phyloP scores from a whole-genome alignment of 257 asterid genomes.

The Knoxia roxburghii region DNA sequence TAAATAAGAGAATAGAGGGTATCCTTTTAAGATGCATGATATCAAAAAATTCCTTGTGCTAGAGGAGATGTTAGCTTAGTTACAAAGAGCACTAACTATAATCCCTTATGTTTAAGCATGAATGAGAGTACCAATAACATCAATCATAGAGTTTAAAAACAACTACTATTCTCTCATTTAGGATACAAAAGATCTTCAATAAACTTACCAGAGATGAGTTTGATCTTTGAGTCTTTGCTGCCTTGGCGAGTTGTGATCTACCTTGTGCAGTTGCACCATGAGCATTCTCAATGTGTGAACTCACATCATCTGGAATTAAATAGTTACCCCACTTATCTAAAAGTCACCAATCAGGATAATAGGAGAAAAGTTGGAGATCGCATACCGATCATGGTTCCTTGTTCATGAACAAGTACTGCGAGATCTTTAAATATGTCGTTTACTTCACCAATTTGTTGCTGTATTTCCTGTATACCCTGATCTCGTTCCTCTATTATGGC shows the following conservation, averaged over 20 bases:
- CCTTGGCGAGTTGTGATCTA: conserved; percentile 76
- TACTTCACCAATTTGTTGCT: conserved; percentile 93
- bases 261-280: conserved; percentile 88
- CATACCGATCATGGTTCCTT: conserved; percentile 88
- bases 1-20: not conserved
- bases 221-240: conserved; percentile 81
- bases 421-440: conserved; percentile 94
- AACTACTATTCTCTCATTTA: not conserved
- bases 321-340: conserved; percentile 7
- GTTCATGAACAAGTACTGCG: conserved; percentile 83
- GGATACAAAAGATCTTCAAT: not conserved
- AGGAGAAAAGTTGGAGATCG: conserved; percentile 9
- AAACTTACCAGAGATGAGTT: conserved; percentile 75
- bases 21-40: not conserved
- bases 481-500: conserved; percentile 95
- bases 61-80: too few species aligned
- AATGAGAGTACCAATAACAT: not conserved
- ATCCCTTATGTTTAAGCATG: not conserved
- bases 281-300: conserved; percentile 69
- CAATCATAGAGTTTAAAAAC: not conserved
- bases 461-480: conserved; percentile 89
- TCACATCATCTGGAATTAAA: conserved; percentile 59
- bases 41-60: not conserved
- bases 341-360: not conserved
- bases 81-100: not conserved